Conservation (phyloP, 441 rosid species). For the Eutrema salsugineum region DNA sequence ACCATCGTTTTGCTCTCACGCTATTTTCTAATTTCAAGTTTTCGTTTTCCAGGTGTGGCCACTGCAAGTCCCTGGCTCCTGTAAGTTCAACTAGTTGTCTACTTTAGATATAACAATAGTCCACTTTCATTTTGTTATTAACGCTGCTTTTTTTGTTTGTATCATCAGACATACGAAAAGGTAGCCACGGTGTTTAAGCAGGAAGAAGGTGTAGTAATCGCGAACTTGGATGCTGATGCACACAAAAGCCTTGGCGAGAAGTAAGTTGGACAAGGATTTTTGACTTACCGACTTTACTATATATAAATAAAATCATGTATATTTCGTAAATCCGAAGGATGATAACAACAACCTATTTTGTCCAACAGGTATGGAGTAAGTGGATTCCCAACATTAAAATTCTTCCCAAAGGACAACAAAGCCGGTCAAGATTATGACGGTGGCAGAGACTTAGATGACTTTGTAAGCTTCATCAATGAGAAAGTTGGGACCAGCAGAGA, state of each 20-base stretch:
- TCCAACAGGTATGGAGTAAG: conserved; percentile 74
- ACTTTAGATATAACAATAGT: neutral
- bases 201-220: conserved; percentile 81
- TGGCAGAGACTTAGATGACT: conserved; percentile 82
- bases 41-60: conserved; percentile 61
- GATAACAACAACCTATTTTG: neutral
- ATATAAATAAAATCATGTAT: neutral
- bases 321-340: neutral
- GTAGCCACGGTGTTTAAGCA: conserved; percentile 75
- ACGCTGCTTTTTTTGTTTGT: neutral
- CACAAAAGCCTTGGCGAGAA: conserved; percentile 71
- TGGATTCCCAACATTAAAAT: conserved; percentile 89
- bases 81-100: conserved; percentile 39
- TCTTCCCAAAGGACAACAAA: conserved; percentile 86
- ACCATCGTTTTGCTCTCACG: conserved; percentile 1
- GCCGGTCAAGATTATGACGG: conserved; percentile 94
- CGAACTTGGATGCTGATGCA: conserved; percentile 90
- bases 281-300: neutral
- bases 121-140: neutral
- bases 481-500: conserved; percentile 82
- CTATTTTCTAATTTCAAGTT: neutral
- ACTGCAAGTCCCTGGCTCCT: conserved; percentile 75
- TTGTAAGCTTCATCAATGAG: conserved; percentile 78
- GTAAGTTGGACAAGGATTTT: conserved; percentile 40
- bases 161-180: conserved; percentile 72